Evolutionary conservation across 768 basidiomycete species (phyloP).

Genomic region (Phanerochaete sordida): DNA sequence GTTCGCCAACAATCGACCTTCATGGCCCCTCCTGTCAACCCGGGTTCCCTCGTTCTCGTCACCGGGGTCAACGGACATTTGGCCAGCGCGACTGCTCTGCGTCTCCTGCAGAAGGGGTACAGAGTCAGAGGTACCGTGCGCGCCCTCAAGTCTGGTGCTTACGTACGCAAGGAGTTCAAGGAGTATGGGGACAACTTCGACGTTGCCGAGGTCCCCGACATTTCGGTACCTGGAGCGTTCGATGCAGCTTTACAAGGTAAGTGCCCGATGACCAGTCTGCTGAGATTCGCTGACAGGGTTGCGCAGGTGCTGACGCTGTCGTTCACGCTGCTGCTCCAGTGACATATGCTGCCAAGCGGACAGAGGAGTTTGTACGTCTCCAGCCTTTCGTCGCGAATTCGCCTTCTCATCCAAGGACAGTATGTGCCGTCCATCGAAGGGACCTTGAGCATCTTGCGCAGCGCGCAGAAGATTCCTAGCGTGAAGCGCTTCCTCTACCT

Average conservation of each 20-base stretch:
- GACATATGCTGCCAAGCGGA: background rate
- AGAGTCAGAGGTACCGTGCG: constrained; percentile 65
- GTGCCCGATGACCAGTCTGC: too few species aligned
- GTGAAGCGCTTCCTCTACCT: constrained; percentile 1
- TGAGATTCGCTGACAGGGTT: background rate
- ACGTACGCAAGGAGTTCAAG: constrained; percentile 51
- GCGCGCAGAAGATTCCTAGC: background rate
- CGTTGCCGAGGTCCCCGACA: constrained; percentile 67
- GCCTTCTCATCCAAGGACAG: too few species aligned
- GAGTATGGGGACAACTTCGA: constrained; percentile 56
- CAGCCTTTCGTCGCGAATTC: background rate
- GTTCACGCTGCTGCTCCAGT: background rate
- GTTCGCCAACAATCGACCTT: too few species aligned
- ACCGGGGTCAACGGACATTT: constrained; percentile 60
- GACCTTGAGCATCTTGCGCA: background rate
- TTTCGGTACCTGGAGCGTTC: constrained; percentile 23
- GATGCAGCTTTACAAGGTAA: too few species aligned
- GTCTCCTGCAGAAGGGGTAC: constrained; percentile 59
- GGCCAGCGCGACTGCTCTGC: constrained; percentile 54
- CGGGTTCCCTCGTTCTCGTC: constrained; percentile 36
- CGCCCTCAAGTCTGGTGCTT: constrained; percentile 52
- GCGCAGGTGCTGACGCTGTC: background rate
- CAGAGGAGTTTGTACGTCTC: background rate
- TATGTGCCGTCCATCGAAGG: background rate
- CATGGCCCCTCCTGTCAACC: background rate